A percentile compares a stretch with the other conserved stretches of the same genome.
Evolutionary conservation across 73 alveolate species (phyloP).

Genomic region (Vitrella brassicaformis): DNA sequence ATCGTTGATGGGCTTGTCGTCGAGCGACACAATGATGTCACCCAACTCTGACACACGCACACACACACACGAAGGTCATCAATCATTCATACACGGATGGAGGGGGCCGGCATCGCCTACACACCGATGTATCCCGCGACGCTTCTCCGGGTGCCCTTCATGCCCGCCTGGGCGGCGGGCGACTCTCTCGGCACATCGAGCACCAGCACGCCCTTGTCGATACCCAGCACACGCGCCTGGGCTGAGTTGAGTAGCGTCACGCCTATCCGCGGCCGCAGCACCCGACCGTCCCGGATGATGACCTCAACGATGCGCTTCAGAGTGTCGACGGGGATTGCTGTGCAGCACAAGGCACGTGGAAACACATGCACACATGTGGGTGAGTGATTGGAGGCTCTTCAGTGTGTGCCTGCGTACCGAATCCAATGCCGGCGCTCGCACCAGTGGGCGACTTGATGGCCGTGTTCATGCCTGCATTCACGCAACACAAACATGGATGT

Average conservation of each 20-base stretch:
- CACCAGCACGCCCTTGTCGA: not conserved
- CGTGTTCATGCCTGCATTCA: conserved; percentile 11
- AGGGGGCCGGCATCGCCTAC: not conserved
- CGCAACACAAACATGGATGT: not conserved
- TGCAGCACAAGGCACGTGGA: no score
- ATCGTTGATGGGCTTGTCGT: not conserved
- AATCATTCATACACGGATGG: not conserved
- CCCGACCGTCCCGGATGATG: not conserved
- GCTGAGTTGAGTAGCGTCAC: not conserved
- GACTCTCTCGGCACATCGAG: not conserved
- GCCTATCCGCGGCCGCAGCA: not conserved
- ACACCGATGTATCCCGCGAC: not conserved
- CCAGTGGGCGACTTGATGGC: conserved; percentile 23
- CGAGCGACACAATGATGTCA: not conserved
- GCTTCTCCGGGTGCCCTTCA: not conserved
- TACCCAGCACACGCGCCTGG: not conserved
- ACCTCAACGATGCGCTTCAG: conserved; percentile 1
- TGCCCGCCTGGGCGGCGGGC: not conserved
- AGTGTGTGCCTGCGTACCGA: no score
- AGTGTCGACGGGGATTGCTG: conserved; percentile 26
- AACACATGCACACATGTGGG: no score
- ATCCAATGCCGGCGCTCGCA: not conserved
- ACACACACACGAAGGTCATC: not conserved
- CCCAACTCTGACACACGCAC: no score
- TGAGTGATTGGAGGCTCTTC: no score